Evolutionary conservation across 176 grass and related monocot species (phyloP).

Genomic region (Otatea glauca): DNA sequence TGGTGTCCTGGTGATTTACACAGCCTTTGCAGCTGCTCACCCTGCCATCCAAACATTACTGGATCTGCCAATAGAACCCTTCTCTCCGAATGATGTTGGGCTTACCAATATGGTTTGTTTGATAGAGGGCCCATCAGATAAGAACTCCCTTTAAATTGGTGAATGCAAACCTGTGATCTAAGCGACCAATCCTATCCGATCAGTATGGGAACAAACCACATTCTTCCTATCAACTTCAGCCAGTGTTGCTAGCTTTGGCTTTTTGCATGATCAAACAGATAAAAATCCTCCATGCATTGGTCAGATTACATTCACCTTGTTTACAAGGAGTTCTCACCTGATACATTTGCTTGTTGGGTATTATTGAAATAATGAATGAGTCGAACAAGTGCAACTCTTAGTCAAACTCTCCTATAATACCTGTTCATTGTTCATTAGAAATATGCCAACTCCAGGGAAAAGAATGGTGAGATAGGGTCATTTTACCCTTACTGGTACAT

Average conservation of each 20-base stretch:
- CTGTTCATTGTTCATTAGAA: background rate
- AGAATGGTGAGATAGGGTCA: background rate
- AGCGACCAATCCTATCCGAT: background rate
- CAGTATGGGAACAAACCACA: background rate
- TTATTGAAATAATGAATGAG: constrained; percentile 11
- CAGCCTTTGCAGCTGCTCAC: background rate
- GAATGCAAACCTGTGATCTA: background rate
- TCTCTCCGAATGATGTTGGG: background rate
- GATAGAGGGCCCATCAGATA: background rate
- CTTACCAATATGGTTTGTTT: background rate
- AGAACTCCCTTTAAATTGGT: background rate
- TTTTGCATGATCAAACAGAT: background rate
- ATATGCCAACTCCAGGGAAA: background rate
- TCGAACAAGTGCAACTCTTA: background rate
- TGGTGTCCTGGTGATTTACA: background rate
- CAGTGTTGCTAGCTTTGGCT: constrained; percentile 21
- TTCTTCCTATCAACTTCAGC: constrained; percentile 6
- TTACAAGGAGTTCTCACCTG: constrained; percentile 2
- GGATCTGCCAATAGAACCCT: background rate
- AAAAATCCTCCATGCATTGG: background rate
- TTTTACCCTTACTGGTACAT: background rate
- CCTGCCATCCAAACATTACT: background rate
- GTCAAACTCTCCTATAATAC: constrained; percentile 4
- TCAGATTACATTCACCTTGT: background rate
- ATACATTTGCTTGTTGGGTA: background rate